Conservation (phyloP, 148 eudicot genomes). For the Fagopyrum homotropicum region DNA sequence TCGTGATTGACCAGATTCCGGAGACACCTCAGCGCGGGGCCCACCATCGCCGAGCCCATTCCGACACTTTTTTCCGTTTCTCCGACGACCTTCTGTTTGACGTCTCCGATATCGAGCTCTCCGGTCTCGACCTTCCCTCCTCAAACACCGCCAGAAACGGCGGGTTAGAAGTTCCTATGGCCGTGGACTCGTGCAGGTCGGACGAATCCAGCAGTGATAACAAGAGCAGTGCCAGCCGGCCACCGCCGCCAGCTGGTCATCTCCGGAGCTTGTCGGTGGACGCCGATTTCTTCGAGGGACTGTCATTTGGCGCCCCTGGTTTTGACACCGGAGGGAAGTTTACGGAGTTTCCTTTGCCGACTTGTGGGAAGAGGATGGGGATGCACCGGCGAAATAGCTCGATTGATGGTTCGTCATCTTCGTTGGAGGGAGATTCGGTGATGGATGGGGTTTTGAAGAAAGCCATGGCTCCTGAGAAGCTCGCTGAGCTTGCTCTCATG, state of each 20-base stretch:
- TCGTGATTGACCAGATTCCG: slow-evolving; percentile 35
- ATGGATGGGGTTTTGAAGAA: slow-evolving; percentile 50
- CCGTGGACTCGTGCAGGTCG: slow-evolving; percentile 35
- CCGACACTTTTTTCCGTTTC: slow-evolving; percentile 72
- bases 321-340: slow-evolving; percentile 8
- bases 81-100: slow-evolving; percentile 48
- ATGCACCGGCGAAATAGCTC: slow-evolving; percentile 59
- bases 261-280: slow-evolving; percentile 73
- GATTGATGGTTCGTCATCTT: slow-evolving; percentile 55
- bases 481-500: slow-evolving; percentile 75
- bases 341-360: slow-evolving; percentile 14
- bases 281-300: slow-evolving; percentile 73
- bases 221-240: slow-evolving; percentile 17
- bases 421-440: slow-evolving; percentile 47
- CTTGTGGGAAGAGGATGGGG: slow-evolving; percentile 22
- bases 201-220: slow-evolving; percentile 36
- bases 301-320: slow-evolving; percentile 27
- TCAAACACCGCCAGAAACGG: slow-evolving; percentile 11
- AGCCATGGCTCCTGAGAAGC: slow-evolving; percentile 59
- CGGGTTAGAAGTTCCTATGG: slow-evolving; percentile 20
- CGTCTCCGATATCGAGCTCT: slow-evolving; percentile 31
- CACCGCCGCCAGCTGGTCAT: slow-evolving; percentile 23
- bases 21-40: slow-evolving; percentile 40
- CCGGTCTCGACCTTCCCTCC: slow-evolving; percentile 30
- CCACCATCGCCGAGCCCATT: slow-evolving; percentile 74